Base-by-base conservation (phyloP, 768 basidiomycete species). In the Lentinula boryana region DNA sequence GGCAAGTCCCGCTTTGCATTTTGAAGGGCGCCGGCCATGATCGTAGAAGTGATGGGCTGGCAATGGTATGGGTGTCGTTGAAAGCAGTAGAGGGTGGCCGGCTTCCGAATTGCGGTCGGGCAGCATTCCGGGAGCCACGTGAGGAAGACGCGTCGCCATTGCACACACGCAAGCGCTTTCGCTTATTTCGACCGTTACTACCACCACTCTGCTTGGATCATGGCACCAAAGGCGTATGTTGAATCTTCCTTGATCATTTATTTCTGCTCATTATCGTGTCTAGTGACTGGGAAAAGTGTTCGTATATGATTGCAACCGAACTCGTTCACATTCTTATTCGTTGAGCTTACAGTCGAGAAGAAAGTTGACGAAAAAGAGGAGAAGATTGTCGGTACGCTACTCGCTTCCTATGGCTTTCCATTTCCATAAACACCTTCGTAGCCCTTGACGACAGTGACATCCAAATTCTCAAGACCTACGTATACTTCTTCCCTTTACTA, bases 261-360 rank as follows among this genome's bases (percentile, higher is more conserved):
- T 36, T 38, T 65, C 71, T 13, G 6, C 58, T 60, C 5, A 62
- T 15, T 8, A 65, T 4, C n/a, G 60, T 21, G 61, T 56, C 16
- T 68, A 98, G 95, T 67, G 92, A 99, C 74, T 98, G 96, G 96
- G 96, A 99, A 76, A 98, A 98, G 76, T 98, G 95, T 96, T 70
- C 41, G 84, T 74, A 64, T 27, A 31, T 32, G 54, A 41, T 18
- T 12, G 32, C 35, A 23, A 48, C 16, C 41, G 23, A 46, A 32
- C 31, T 52, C 62, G 9, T 59, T 54, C 41, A 60, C 6, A 32
- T 40, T 52, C 21, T 66, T 36, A 41, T 58, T 48, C 60, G 41
- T 50, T 54, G 32, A 46, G 43, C 46, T 16, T 63, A 43, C 56
- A 96, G 94, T 86, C 72, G 87, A 91, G 70, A 94, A 95, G 82